Percentiles rank a stretch among this genome's conserved stretches.
Evolutionary conservation across 768 basidiomycete species (phyloP).

Genomic region (Arthromyces matolae): DNA sequence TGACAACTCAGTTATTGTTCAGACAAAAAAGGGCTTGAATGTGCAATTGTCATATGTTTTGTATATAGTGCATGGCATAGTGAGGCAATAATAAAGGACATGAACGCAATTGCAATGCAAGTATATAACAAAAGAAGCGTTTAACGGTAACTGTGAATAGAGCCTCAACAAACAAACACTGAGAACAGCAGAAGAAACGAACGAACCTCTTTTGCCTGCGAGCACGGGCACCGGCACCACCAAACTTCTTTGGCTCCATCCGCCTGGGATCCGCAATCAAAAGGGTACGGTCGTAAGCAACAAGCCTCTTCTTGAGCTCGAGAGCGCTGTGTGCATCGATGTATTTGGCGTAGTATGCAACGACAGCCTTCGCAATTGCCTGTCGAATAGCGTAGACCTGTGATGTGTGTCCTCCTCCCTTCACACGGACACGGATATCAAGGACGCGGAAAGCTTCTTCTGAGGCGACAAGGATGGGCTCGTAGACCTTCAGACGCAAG

Average conservation of each 20-base stretch:
- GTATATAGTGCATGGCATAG: slow-evolving; percentile 33
- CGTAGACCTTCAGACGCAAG: slow-evolving; percentile 97
- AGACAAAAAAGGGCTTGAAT: neutral
- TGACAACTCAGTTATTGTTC: too few species aligned
- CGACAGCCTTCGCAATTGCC: slow-evolving; percentile 95
- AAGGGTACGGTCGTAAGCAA: slow-evolving; percentile 89
- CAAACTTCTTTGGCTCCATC: slow-evolving; percentile 99
- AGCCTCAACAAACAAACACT: slow-evolving; percentile 8
- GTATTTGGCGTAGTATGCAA: slow-evolving; percentile 99
- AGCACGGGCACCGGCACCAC: slow-evolving; percentile 96
- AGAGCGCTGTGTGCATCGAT: slow-evolving; percentile 95
- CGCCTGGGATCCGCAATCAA: slow-evolving; percentile 93
- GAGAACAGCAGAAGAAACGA: neutral
- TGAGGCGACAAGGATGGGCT: slow-evolving; percentile 91
- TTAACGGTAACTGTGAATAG: slow-evolving; percentile 71
- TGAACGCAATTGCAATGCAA: slow-evolving; percentile 36
- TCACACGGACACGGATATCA: slow-evolving; percentile 97
- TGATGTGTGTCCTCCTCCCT: slow-evolving; percentile 98
- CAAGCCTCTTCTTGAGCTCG: slow-evolving; percentile 97
- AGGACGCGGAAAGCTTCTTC: slow-evolving; percentile 83
- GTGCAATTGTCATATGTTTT: slow-evolving; percentile 19
- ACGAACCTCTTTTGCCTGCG: slow-evolving; percentile 92
- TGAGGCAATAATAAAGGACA: slow-evolving; percentile 39
- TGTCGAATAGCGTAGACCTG: slow-evolving; percentile 99
- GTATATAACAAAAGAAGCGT: slow-evolving; percentile 27